Evolutionary conservation across 352 stramenopile genomes (phyloP), one percentile per base, ranked within the genome.

Genomic region (Globisporangium viniferum): DNA sequence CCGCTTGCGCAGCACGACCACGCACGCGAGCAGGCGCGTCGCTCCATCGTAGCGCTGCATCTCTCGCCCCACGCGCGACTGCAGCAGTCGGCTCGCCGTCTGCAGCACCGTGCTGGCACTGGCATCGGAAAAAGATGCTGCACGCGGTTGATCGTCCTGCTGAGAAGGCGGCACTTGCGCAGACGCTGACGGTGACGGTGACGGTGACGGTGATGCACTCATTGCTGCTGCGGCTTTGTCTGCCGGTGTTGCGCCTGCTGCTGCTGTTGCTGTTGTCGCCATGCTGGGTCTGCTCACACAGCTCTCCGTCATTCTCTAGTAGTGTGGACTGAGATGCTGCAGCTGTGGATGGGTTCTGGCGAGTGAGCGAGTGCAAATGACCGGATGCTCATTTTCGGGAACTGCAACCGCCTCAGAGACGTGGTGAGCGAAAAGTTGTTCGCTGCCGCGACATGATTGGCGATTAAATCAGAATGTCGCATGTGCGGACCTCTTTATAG

Each of bases 1-100:
- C 51, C 27, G 14, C 41, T 27, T 66, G 53, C 56, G 64, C 64
- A 62, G 51, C 22, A 79, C 72, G n/a, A 87, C 81, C 14, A 77
- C 77, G 56, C 86, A 91, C 51, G 77, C 80, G 35, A 93, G 73
- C 33, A 93, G 66, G 14, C 86, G 77, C 20, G 73, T 78, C 18
- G 53, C 39, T 14, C 80, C 86, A 62, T 94, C 82, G 64, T 92
- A 94, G 20, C 81, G 80, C 71, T 94, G 86, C 49, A 80, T 80
- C 35, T 89, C 81, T 24, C 86, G 72, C 2, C 86, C 86, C 4
- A 82, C 69, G 33, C 86, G 78, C 31, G 86, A 89, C 53, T 88
- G 67, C 49, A 84, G 55, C 60, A 86, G 53, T 35, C 56, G 68
- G 22, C 73, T 82, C 12, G 36, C 63, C 8, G 36, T 49, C 29